phyloP scores from a whole-genome alignment of 345 rosid genomes.

The Draba incana region DNA sequence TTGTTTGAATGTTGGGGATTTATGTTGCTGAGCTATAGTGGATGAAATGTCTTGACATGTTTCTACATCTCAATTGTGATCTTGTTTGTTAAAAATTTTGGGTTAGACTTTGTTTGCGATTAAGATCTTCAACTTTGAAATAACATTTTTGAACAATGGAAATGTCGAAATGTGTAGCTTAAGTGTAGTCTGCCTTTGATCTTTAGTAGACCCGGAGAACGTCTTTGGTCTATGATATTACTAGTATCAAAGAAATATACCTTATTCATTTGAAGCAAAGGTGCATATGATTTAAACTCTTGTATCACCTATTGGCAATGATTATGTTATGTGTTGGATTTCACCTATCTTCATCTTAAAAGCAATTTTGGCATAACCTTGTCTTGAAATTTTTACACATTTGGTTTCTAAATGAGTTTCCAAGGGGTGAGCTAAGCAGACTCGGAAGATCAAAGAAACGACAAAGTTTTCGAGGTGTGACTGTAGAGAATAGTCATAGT shows the following conservation, averaged over 20 bases:
- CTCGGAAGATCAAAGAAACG: too few species aligned
- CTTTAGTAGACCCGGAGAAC: not conserved
- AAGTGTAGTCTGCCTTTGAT: not conserved
- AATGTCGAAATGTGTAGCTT: too few species aligned
- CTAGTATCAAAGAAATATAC: too few species aligned
- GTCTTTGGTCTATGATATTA: not conserved
- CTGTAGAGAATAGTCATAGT: too few species aligned
- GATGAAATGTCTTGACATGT: not conserved
- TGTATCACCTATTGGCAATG: not conserved
- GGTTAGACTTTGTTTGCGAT: not conserved
- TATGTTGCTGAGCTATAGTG: not conserved
- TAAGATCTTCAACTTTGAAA: not conserved
- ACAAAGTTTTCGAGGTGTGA: too few species aligned
- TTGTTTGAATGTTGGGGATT: not conserved
- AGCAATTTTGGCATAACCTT: too few species aligned
- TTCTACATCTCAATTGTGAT: too few species aligned
- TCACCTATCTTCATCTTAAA: too few species aligned
- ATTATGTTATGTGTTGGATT: not conserved
- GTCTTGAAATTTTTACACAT: too few species aligned
- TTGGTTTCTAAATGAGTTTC: too few species aligned
- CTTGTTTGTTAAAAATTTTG: too few species aligned
- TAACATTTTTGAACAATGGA: not conserved
- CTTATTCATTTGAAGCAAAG: not conserved
- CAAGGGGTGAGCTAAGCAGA: too few species aligned
- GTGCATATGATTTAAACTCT: slow-evolving; percentile 1